Base-by-base conservation (phyloP, 805 yeast species). In the Metschnikowia anglica region DNA sequence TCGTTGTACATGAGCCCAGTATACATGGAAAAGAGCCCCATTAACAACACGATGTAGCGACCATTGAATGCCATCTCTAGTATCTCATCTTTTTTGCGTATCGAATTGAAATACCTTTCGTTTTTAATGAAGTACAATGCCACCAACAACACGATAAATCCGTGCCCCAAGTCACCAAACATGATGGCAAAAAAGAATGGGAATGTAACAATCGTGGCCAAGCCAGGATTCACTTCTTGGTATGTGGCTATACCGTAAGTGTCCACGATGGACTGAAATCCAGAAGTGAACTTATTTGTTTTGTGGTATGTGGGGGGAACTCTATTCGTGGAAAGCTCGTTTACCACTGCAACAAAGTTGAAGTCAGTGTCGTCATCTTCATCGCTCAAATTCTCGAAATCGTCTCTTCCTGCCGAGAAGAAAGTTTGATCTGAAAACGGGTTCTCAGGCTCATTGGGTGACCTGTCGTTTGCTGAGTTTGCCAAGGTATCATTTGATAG, bases 101-200 rank as follows among this genome's bases (percentile, higher is more conserved):
- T 73, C 18, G 76, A 83, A 40, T 91, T 77, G 49, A 76, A 73
- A 48, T 73, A 75, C 65, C 93, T 98, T 60, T 85, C 83, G 37
- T 81, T 50, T 8, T 91, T 89, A 49, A 93, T 70, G 23, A 68
- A 65, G 39, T 80, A 66, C 1, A 95, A 96, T 13, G 88, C 87
- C 43, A 85, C 63, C 41, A 84, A 76, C 63, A 93, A 71, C 36
- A 93, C 77, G 46, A 89, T 77, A 5, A n/a, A n/a, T 11, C 99
- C 99, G 70, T 93, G 99, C 12, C 99, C 99, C 46, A 90, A 62
- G 71, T 93, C 99, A 73, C 99, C 99, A 73, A 93, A 93, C 99
- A 93, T 93, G 56, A 93, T 85, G 21, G 99, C 97, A 70, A 93
- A 93, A 95, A 93, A 86, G 64, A 93, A 93, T 18, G 99, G 99